Evolutionary conservation across 176 grass and related monocot genomes (phyloP), one percentile per base, ranked within the genome.

Genomic region (Zea luxurians): DNA sequence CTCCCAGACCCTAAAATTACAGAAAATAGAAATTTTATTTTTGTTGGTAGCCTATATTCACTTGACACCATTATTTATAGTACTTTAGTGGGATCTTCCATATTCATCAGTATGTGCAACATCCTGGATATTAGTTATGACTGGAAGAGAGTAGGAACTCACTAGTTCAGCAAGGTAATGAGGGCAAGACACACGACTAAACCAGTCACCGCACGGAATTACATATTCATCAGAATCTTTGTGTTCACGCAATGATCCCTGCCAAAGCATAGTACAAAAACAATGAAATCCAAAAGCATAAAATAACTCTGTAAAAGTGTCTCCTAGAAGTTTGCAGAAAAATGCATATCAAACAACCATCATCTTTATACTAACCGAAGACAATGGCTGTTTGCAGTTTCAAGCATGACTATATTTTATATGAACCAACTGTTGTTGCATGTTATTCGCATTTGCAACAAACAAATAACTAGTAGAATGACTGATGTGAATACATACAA

Each of bases 151-250:
- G 59, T 65, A 48, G 20, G 64, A 55, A 87, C 88, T 95, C 83
- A 98, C 96, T 64, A 95, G 85, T 90, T 98, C 92, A 83, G 92
- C 89, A 76, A 98, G 86, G 78, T 94, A 98, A 83, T 98, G 96
- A 59, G 96, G 89, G 42, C 78, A 95, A 69, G 96, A 98, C 64
- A 95, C 96, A 66, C 79, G 83, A 42, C 50, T 75, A 82, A 98
- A 98, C 95, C 95, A 98, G 80, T 98, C 92, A 65, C 90, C 89
- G 0, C 68, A 84, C 54, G 96, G 96, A 83, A 98, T 90, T 44
- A 95, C 86, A 73, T 98, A 98, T 73, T 95, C 90, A 76, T 98
- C 92, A 46, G 82, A 84, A 77, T 79, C 80, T 84, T 77, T 93
- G 53, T 90, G 73, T 67, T 90, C 87, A 20, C 94, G 91, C 80